Evolutionary conservation across 331 rosid genomes (phyloP), one percentile per base, ranked within the genome.

Genomic region (Malus hybrid): DNA sequence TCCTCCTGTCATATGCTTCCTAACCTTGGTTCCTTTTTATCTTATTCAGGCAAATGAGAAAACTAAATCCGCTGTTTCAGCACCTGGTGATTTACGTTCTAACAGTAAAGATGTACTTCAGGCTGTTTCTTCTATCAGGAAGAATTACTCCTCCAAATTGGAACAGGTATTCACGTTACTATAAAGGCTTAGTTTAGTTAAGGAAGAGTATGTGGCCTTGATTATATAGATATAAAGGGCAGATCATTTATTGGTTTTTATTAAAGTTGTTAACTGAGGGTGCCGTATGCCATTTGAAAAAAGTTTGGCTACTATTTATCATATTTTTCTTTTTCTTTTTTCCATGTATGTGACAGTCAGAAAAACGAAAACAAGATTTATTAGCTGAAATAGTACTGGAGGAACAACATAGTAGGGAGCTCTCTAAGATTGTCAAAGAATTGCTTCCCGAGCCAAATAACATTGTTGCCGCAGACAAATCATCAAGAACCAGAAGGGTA

Each of bases 371-470:
- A 74, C 91, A 84, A 84, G 99, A 89, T 60, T 84, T 88, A 67
- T 78, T 88, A 82, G 91, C 87, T 33, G 85, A 90, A 85, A 85
- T 87, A 67, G 85, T 80, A 73, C 78, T 82, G 81, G 96, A 88
- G 90, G 93, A 90, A 85, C 92, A 87, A 82, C 88, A 90, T 76
- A 89, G 88, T 70, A 89, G 85, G 77, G 95, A 87, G 67, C 90
- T 87, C 56, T 86, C 91, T 18, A 84, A 80, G 82, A 88, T 81
- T 46, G 90, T 86, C 75, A 87, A 75, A 69, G 87, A 86, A 63
- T 74, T 90, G 80, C 81, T 77, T 82, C 93, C 93, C 72, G 84
- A 91, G 50, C 80, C 83, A 34, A 89, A 83, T 57, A 82, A 63
- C 71, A 85, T 50, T 34, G 78, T 75, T 29, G 20, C 31, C 48